Conservation (phyloP, 768 basidiomycete genomes). For the Albatrellus ellisii region DNA sequence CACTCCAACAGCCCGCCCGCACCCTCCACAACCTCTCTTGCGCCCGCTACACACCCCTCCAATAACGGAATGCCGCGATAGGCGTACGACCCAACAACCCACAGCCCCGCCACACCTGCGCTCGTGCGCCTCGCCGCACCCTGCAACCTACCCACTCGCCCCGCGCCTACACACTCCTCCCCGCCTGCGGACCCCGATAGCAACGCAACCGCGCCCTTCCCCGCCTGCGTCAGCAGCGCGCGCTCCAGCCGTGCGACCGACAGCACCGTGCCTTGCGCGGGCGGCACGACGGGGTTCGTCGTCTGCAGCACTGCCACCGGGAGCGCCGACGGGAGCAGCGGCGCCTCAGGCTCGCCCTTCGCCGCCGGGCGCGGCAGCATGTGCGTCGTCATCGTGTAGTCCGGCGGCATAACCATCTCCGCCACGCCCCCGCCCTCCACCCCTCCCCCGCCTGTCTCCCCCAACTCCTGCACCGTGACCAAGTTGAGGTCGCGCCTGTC, state of each 20-base stretch:
- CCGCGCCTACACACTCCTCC: slow-evolving; percentile 20
- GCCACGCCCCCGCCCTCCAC: background rate
- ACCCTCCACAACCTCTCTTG: slow-evolving; percentile 38
- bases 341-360: slow-evolving; percentile 21
- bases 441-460: background rate
- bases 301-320: slow-evolving; percentile 57
- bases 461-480: slow-evolving; percentile 16
- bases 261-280: slow-evolving; percentile 33
- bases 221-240: slow-evolving; percentile 37
- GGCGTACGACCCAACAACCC: slow-evolving; percentile 65
- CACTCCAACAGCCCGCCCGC: slow-evolving; percentile 15
- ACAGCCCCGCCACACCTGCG: slow-evolving; percentile 30
- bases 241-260: slow-evolving; percentile 50
- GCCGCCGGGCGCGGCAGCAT: slow-evolving; percentile 28
- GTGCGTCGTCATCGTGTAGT: slow-evolving; percentile 66
- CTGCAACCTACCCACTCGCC: slow-evolving; percentile 34
- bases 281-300: slow-evolving; percentile 55
- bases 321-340: too few relatives aligned
- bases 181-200: slow-evolving; percentile 27
- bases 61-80: slow-evolving; percentile 62
- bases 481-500: slow-evolving; percentile 63
- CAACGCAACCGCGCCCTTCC: slow-evolving; percentile 36
- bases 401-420: slow-evolving; percentile 24
- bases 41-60: slow-evolving; percentile 70
- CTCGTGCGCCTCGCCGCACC: slow-evolving; percentile 27